Evolutionary conservation across 2,329 filamentous ascomycete species (phyloP).

Genomic region (Cercospora sp.): DNA sequence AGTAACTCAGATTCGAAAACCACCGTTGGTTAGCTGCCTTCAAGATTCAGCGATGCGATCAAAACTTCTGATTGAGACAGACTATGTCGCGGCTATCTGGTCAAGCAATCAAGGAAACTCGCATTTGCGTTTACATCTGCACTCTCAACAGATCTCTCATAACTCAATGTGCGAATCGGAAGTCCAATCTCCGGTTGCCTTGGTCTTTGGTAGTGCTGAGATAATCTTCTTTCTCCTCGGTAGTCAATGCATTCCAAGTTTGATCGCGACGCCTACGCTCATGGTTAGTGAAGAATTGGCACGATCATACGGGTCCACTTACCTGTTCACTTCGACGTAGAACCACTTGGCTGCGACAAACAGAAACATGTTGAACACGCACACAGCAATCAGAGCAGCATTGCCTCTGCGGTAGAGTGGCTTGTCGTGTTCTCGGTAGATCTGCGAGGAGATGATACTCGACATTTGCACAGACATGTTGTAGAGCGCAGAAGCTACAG

Average conservation of each 20-base stretch:
- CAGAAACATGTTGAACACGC: constrained; percentile 51
- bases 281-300: constrained; percentile 23
- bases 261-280: constrained; percentile 35
- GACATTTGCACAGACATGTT: constrained; percentile 52
- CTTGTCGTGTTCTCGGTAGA: constrained; percentile 58
- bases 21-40: neutral
- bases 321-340: constrained; percentile 41
- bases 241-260: constrained; percentile 52
- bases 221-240: constrained; percentile 54
- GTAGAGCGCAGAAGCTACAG: constrained; percentile 64
- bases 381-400: constrained; percentile 53
- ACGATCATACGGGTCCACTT: neutral
- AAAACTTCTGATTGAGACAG: neutral
- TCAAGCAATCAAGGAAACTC: too few relatives aligned
- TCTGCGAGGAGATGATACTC: constrained; percentile 42
- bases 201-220: constrained; percentile 43
- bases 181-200: constrained; percentile 46
- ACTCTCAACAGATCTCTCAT: neutral
- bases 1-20: neutral
- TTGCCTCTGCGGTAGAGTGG: constrained; percentile 58
- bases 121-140: neutral
- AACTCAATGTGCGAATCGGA: constrained; percentile 35
- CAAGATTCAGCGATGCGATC: neutral
- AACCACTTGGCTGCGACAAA: constrained; percentile 56
- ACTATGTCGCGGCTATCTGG: neutral